Evolutionary conservation across 345 rosid species (phyloP), one percentile per base, ranked within the genome.

Genomic region (Citrus unshiu): DNA sequence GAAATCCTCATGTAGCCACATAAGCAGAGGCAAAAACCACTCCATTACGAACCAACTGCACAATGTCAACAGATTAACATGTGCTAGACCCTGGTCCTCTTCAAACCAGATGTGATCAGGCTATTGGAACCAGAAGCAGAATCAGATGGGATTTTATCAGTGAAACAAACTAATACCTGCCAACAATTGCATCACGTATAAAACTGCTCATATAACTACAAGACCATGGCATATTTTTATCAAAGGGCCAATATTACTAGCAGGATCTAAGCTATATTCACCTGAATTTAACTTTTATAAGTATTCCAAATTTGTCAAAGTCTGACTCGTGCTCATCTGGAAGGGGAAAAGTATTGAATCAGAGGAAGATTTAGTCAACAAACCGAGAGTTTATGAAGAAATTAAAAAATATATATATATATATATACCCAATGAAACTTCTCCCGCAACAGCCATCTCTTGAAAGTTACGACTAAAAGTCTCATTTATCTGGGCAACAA

Each of bases 381-480:
- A 4, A 56, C 27, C 57, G 34, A 27, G 25, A 72, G 54, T 24
- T 70, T 32, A 32, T 29, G 46, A 62, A 68, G 40, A 37, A 37
- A 37, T 37, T 37, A 37, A 37, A 35, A 35, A 0, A 35, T 5
- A 74, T 86, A 35, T 5, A 35, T 6, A 74, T 86, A 37, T 6
- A 37, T 6, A 37, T 6, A 74, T 85, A 90, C 94, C 97, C 84
- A 95, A 75, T 46, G 85, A 88, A 76, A 95, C 93, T 87, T 95
- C 99, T 81, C 99, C 97, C 16, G 99, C 99, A 87, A 93, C 90
- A 73, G 99, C 97, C 98, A 95, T 95, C 89, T 93, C 97, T 83
- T 84, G 90, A 82, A 95, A 95, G 84, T 95, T 95, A 63, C 73
- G 93, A 83, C 98, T 89, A 82, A 93, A 95, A 49, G 97, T 93